Base-by-base conservation (phyloP, 305 asterid species). In the Plantago rigida region DNA sequence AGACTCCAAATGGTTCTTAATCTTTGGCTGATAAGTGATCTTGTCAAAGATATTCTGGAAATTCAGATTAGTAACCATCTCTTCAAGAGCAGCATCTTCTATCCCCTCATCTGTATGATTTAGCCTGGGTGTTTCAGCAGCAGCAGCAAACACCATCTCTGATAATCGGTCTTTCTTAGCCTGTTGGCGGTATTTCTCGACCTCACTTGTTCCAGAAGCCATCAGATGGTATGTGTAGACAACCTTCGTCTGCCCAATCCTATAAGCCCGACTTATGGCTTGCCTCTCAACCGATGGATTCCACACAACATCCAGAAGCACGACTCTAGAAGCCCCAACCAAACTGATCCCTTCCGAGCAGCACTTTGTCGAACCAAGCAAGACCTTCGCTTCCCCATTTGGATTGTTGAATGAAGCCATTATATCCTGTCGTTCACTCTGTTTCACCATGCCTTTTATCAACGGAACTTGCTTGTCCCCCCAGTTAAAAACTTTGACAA, bases 191-290 rank as follows among this genome's bases (percentile, higher is more conserved):
- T 41, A 41, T 11, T 41, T 41, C 0, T 41, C 46, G 0, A 41
- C 3, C 46, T 41, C 46, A 41, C 12, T 7, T 41, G 46, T 41
- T 9, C 46, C 46, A 41, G 46, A 41, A 10, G 46, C 46, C 46
- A 41, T 41, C 46, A 41, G 46, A 41, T 41, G 12, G 46, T 41
- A 41, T 7, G 46, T 41, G 10, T 41, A 9, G 13, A 77, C 87
- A 80, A 77, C 56, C 56, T 63, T 61, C 56, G 2, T n/a, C 1
- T 48, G 52, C 5, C 52, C 52, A 48, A 48, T 13, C 52, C 52
- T 48, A 48, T 48, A 48, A 48, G 52, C 52, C 9, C 52, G 52
- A 2, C 46, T 41, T 41, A 41, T 41, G 46, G 46, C 46, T 41
- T 41, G 46, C 46, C 46, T 41, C 46, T 41, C 46, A 11, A 41